Conservation (phyloP, 306 rosid genomes). For the Fragaria nilgerrensis region DNA sequence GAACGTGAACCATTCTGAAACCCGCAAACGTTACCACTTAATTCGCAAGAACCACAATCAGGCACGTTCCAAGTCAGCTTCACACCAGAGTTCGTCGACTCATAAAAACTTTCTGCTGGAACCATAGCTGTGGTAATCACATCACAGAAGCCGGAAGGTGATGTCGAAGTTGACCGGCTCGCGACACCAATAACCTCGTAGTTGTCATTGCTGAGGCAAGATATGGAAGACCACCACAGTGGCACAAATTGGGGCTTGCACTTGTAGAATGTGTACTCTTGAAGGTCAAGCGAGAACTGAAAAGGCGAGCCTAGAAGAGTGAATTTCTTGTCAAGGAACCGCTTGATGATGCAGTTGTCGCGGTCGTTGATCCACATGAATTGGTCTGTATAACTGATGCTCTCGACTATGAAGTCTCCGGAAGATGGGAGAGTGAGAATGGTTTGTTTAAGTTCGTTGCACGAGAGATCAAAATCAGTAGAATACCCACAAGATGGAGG, state of each 20-base stretch:
- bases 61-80: constrained; percentile 45
- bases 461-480: constrained; percentile 10
- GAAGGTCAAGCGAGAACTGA: neutral
- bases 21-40: constrained; percentile 30
- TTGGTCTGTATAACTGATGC: constrained; percentile 1
- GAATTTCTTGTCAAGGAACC: constrained; percentile 5
- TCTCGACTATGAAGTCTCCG: constrained; percentile 6
- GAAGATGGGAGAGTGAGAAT: constrained; percentile 1
- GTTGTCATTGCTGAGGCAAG: neutral
- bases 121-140: constrained; percentile 29
- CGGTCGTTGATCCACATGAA: constrained; percentile 10
- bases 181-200: neutral
- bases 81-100: constrained; percentile 13
- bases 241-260: constrained; percentile 22
- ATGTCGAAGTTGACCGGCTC: neutral
- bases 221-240: no score
- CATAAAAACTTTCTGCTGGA: constrained; percentile 10
- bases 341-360: constrained; percentile 1
- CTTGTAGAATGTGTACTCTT: constrained; percentile 34
- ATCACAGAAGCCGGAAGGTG: constrained; percentile 15
- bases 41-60: constrained; percentile 27
- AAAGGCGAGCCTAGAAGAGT: neutral
- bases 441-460: constrained; percentile 5
- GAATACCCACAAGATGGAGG: constrained; percentile 1
- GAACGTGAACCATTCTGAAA: neutral